Evolutionary conservation across 768 basidiomycete species (phyloP), one percentile per base, ranked within the genome.

Genomic region (Mycena indigotica): DNA sequence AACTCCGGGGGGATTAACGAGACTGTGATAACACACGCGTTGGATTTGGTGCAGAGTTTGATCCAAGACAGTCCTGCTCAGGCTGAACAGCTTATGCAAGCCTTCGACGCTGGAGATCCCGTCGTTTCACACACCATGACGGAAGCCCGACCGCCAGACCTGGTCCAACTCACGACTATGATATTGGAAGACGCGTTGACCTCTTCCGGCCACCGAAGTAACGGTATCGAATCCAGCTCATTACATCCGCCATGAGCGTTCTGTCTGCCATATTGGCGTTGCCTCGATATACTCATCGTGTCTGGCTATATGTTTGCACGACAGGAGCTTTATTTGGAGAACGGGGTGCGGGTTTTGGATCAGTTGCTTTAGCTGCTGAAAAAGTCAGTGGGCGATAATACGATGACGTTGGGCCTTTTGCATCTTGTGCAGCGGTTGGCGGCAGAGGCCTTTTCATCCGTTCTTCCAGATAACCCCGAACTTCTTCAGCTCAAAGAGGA

Each of bases 221-320:
- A 71, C 5, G 76, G 19, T 73, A 81, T 21, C 79, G 82, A 21
- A 80, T 83, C 1, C 80, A 83, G 39, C 78, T 93, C 57, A 87
- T 92, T 60, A 88, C 89, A 2, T 91, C 89, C 6, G 85, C 91
- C 3, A 83, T 96, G 75, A 89, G 86, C 52, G 86, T 95, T 13
- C 81, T 96, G 19, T 80, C 90, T 3, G 87, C 87, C 0, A 79
- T 95, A 28, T 80, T 95, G 29, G 83, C 86, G 1, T 73, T 91
- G 13, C 90, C 89, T 1, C 79, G 77, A 44, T 88, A 88, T 66
- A 88, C 91, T 17, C 84, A 85, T 62, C 82, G 89, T 2, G 89
- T 95, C 23, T 96, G 93, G 94, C 76, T 93, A 10, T 95, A 90
- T 65, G 82, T 95, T 19, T 86, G 93, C 13, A 88, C 89, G 4